Percentiles rank a stretch among this genome's conserved stretches.
These are phyloP conservation scores for Boletus barrowsii DNA, from an alignment of 768 basidiomycete genomes.

Conservation along the genomic window DNA sequence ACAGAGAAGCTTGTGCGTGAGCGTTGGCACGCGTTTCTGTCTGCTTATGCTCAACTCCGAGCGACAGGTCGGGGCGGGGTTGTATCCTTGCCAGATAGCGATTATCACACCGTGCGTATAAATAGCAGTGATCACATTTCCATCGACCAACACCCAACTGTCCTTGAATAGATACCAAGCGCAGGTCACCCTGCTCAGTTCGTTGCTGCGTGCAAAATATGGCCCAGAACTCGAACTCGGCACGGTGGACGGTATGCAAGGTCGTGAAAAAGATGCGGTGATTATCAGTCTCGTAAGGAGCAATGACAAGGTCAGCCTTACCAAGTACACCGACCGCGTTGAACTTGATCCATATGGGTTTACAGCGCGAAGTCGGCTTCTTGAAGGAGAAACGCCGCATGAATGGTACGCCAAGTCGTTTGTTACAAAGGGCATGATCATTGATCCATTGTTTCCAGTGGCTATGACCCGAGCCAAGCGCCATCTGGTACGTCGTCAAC, in stretches of 20 bases:
- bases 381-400: conserved; percentile 88
- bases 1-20: conserved; percentile 68
- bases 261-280: conserved; percentile 92
- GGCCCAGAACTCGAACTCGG: conserved; percentile 81
- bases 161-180: conserved; percentile 70
- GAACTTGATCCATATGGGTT: not conserved
- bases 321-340: conserved; percentile 1
- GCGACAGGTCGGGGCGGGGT: conserved; percentile 53
- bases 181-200: conserved; percentile 82
- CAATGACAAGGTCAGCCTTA: conserved; percentile 62
- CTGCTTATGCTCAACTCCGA: not conserved
- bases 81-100: conserved; percentile 72
- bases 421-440: not conserved
- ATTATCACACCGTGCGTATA: conserved; percentile 78
- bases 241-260: conserved; percentile 96
- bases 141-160: not conserved
- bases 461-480: conserved; percentile 91
- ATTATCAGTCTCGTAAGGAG: conserved; percentile 91
- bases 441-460: conserved; percentile 39
- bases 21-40: too few species aligned
- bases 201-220: conserved; percentile 68
- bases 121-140: not conserved
- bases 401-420: conserved; percentile 55
- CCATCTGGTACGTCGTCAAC: conserved; percentile 63
- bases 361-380: conserved; percentile 87